phyloP scores from a whole-genome alignment of 2,329 filamentous ascomycete species.

The Cyclaneusma minus region DNA sequence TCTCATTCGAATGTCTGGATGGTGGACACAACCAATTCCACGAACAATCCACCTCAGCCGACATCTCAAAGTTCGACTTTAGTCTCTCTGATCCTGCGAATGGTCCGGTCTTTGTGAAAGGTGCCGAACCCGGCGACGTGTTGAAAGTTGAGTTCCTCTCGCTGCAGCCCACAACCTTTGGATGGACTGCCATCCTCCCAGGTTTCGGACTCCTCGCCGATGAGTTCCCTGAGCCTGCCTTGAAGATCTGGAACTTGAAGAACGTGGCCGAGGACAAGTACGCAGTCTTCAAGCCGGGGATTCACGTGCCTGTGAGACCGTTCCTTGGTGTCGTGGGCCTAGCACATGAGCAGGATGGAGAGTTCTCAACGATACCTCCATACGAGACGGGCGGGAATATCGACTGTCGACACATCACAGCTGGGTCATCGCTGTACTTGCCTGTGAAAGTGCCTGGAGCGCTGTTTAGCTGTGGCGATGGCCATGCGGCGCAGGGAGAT shows the following conservation, averaged over 20 bases:
- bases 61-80: constrained; percentile 25
- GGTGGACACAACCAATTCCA: constrained; percentile 34
- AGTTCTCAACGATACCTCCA: constrained; percentile 33
- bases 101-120: constrained; percentile 32
- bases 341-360: constrained; percentile 26
- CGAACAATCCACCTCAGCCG: constrained; percentile 23
- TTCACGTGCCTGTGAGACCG: constrained; percentile 31
- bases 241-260: constrained; percentile 34
- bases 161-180: constrained; percentile 28
- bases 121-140: constrained; percentile 33
- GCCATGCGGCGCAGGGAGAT: constrained; percentile 36
- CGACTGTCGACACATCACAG: constrained; percentile 32
- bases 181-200: constrained; percentile 36
- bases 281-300: constrained; percentile 28
- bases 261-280: constrained; percentile 18
- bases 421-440: constrained; percentile 30
- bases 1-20: constrained; percentile 33
- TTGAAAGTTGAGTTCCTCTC: constrained; percentile 33
- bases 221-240: constrained; percentile 25
- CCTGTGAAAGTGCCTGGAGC: constrained; percentile 32
- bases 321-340: constrained; percentile 37
- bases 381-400: constrained; percentile 37
- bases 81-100: constrained; percentile 29
- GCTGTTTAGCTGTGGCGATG: constrained; percentile 37
- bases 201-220: constrained; percentile 32